phyloP scores from a whole-genome alignment of 441 rosid genomes.

The Gossypium schwendimanii region DNA sequence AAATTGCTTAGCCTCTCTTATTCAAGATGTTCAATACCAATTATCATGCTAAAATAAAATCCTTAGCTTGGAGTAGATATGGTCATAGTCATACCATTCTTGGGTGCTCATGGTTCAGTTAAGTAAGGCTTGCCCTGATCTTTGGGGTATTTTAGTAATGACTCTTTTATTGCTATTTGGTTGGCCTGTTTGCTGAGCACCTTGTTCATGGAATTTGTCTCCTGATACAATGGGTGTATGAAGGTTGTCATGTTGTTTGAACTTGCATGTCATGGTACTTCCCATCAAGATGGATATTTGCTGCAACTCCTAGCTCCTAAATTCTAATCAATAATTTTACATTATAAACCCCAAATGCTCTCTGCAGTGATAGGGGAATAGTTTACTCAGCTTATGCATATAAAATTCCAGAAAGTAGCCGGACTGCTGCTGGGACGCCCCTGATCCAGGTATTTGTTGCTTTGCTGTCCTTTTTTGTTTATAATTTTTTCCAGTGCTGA shows the following conservation, averaged over 20 bases:
- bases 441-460: constrained; percentile 66
- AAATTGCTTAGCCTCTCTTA: not conserved
- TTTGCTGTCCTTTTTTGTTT: constrained; percentile 9
- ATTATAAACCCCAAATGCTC: constrained; percentile 13
- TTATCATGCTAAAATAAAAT: not conserved
- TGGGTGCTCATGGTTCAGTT: not conserved
- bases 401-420: constrained; percentile 85
- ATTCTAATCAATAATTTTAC: not conserved
- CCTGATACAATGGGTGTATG: not conserved
- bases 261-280: not conserved
- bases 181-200: not conserved
- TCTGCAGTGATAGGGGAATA: constrained; percentile 73
- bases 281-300: not conserved
- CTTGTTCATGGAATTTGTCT: not conserved
- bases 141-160: not conserved
- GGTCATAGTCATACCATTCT: not conserved
- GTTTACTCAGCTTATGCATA: constrained; percentile 95
- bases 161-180: not conserved
- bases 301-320: not conserved
- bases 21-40: not conserved
- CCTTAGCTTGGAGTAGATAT: not conserved
- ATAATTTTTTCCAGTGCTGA: constrained; percentile 8
- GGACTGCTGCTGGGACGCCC: constrained; percentile 91
- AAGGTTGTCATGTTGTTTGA: constrained; percentile 3
- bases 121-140: not conserved